These are phyloP conservation scores for Trichoderma endophyticum DNA, from an alignment of 2,329 filamentous ascomycete species.

Conservation along the genomic window DNA sequence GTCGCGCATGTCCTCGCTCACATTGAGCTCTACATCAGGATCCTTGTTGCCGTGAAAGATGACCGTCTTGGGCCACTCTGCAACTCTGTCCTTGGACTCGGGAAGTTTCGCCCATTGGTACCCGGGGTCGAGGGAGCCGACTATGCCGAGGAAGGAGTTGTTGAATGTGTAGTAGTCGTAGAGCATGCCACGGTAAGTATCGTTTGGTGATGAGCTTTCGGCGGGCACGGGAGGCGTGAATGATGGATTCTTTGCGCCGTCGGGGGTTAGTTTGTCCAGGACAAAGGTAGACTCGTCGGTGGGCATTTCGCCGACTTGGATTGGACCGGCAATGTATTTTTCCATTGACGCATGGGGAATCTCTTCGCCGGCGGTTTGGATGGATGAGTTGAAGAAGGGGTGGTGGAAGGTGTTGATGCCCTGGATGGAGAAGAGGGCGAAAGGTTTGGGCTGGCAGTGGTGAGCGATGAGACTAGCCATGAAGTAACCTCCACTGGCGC, in stretches of 20 bases:
- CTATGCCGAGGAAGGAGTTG: conserved; percentile 29
- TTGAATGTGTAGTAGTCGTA: conserved; percentile 36
- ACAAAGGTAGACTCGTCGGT: conserved; percentile 25
- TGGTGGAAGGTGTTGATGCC: conserved; percentile 38
- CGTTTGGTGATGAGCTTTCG: neutral
- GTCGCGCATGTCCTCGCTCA: conserved; percentile 29
- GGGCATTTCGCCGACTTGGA: conserved; percentile 26
- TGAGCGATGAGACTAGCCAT: conserved; percentile 30
- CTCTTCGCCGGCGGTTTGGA: conserved; percentile 28
- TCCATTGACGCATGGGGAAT: conserved; percentile 27
- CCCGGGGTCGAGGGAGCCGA: conserved; percentile 31
- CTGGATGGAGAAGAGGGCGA: conserved; percentile 34
- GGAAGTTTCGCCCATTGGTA: conserved; percentile 30
- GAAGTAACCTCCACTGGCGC: conserved; percentile 38
- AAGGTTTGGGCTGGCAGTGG: conserved; percentile 29
- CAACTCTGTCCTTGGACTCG: conserved; percentile 15
- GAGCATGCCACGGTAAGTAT: conserved; percentile 23
- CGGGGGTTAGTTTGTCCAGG: conserved; percentile 27
- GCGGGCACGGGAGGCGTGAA: conserved; percentile 18
- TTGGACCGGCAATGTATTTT: conserved; percentile 24
- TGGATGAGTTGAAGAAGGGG: conserved; percentile 36
- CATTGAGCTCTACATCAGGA: conserved; percentile 28
- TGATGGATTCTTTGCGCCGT: conserved; percentile 28
- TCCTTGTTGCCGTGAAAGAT: conserved; percentile 35
- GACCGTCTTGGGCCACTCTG: conserved; percentile 34